Evolutionary conservation across 2,329 filamentous ascomycete genomes (phyloP), one percentile per base, ranked within the genome.

Genomic region (Geosmithia flava): DNA sequence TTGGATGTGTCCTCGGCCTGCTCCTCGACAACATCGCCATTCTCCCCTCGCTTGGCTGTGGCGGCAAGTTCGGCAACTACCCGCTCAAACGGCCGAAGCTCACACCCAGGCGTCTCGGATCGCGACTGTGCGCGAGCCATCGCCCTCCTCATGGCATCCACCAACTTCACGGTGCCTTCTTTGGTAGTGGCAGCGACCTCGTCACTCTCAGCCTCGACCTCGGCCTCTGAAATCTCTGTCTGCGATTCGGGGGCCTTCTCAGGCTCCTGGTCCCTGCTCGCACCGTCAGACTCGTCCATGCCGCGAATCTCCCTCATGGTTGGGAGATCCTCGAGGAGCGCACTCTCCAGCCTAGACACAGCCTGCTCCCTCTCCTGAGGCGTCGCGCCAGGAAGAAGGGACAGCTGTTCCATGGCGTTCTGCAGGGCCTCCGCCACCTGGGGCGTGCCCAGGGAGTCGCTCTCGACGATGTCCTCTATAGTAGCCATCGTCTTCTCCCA

Each of bases 381-480:
- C 0, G 69, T 68, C 47, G 66, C 69, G 15, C 64, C 67, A 19
- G 62, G 62, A 16, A 79, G 62, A 7, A 80, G 65, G 2, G 74
- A 74, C 50, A 72, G 76, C 56, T 76, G 69, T 50, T 74, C 68
- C 2, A 80, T 64, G 1, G 76, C 76, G 42, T 76, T 68, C 50
- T 75, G 68, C 20, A 80, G 72, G 5, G 73, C 72, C 49, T 77
- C 74, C 44, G 72, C 67, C 16, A 80, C 71, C 8, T 68, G 67
- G 6, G 67, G 66, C 29, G 76, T 58, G 23, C 76, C 76, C 11
- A 70, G 61, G 44, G 75, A 72, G 46, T 81, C 78, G 52, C 76
- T 72, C 52, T 79, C 73, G 47, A 81, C 72, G 2, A 74, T 71
- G 47, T 78, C 68, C 48, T 79, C 74, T 15, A 79, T 74, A 58